Evolutionary conservation across 495 filamentous ascomycete species (phyloP), one percentile per base, ranked within the genome.

Genomic region (Aeminium ludgeri): DNA sequence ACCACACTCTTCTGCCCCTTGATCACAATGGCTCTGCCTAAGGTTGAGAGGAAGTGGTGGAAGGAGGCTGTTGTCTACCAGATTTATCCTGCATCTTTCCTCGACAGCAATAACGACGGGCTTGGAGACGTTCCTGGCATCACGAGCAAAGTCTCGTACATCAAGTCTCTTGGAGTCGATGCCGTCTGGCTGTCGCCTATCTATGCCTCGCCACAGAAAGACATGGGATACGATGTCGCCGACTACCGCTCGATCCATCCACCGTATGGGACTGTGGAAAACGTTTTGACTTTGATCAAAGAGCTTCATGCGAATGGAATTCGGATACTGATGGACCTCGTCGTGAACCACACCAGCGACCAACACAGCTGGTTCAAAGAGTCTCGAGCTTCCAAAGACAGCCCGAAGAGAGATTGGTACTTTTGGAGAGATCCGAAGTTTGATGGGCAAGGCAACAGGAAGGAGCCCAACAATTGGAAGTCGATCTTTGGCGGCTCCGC

Each of bases 221-320:
- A 56, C 34, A 59, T 55, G 53, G 55, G 55, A 2, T 58, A 58
- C 36, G 55, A 58, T 30, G 50, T 58, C 38, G 49, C 53, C 0
- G 37, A 58, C 38, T 58, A 56, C 36, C 44, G 56, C 36, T 39
- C 36, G 13, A 49, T 57, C 8, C 36, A 59, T 36, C 13, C 45
- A 10, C 36, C 43, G 0, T 57, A 52, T 28, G 55, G 55, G n/a
- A 56, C 54, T 6, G 29, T 59, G n/a, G 42, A 41, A 20, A 49
- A 59, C 36, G 43, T 57, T 1, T 48, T 57, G 16, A 34, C 20
- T 7, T 36, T 59, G 12, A 49, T 57, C 16, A n/a, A 45, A 30
- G 51, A 40, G 12, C 43, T 48, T 10, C 51, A 59, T 25, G 16
- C 31, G 2, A 36, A 44, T n/a, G 43, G 43, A 4, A 49, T 59